A percentile compares a stretch with the other conserved stretches of the same genome.
These are phyloP conservation scores for Articulospora tetracladia DNA, from an alignment of 495 filamentous ascomycete genomes.

Conservation along the genomic window DNA sequence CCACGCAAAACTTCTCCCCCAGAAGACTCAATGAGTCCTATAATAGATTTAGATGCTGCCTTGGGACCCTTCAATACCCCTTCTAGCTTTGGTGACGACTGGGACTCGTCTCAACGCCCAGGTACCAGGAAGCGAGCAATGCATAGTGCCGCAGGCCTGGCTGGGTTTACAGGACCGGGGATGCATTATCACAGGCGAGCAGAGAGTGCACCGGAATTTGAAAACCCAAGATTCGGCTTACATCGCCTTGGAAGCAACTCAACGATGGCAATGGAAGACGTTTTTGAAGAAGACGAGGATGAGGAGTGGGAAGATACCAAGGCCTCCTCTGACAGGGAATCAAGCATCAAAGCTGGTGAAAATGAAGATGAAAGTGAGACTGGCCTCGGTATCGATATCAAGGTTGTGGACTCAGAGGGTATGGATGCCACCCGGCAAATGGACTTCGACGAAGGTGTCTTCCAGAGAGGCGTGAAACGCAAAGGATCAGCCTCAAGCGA, in stretches of 20 bases:
- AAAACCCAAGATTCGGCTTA: conserved; percentile 57
- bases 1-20: conserved; percentile 37
- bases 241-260: conserved; percentile 58
- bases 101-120: conserved; percentile 52
- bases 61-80: conserved; percentile 89
- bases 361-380: conserved; percentile 29
- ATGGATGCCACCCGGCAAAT: conserved; percentile 11
- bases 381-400: conserved; percentile 48
- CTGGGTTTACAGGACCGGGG: conserved; percentile 73
- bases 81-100: conserved; percentile 42
- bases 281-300: conserved; percentile 95
- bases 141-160: conserved; percentile 80
- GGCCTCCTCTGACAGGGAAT: conserved; percentile 37
- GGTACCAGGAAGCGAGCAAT: conserved; percentile 68
- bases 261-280: conserved; percentile 79
- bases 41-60: conserved; percentile 96
- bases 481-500: conserved; percentile 35
- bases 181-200: conserved; percentile 89
- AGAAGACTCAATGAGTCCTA: conserved; percentile 62
- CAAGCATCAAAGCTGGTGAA: conserved; percentile 28
- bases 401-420: conserved; percentile 38
- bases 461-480: conserved; percentile 30
- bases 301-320: conserved; percentile 42
- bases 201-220: conserved; percentile 88
- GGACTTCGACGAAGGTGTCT: conserved; percentile 19